Evolutionary conservation across 495 filamentous ascomycete genomes (phyloP).

Genomic region (Mycothermus thermophilus): DNA sequence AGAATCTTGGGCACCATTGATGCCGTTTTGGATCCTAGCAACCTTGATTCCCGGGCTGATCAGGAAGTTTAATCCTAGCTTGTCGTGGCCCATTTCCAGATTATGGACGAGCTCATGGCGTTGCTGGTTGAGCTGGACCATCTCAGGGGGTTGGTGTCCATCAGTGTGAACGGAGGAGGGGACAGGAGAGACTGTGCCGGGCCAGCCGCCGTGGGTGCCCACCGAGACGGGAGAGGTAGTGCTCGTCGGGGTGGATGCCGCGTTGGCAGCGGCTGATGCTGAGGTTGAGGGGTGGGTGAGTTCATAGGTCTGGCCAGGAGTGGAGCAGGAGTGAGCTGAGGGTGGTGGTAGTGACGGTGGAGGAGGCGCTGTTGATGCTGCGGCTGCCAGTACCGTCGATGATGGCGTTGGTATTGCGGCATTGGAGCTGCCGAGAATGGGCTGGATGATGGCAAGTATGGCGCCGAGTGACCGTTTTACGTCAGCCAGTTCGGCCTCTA

Average conservation of each 20-base stretch:
- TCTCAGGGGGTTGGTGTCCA: conserved; percentile 12
- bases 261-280: conserved; percentile 12
- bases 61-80: conserved; percentile 55
- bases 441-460: conserved; percentile 52
- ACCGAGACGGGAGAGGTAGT: conserved; percentile 24
- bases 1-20: conserved; percentile 26
- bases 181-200: conserved; percentile 12
- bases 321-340: neutral
- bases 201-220: conserved; percentile 15
- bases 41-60: conserved; percentile 35
- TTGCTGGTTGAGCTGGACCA: conserved; percentile 32
- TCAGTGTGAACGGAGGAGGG: conserved; percentile 1
- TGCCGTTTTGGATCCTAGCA: conserved; percentile 21
- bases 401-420: too few species aligned
- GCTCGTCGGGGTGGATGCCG: conserved; percentile 23
- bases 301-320: conserved; percentile 5
- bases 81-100: conserved; percentile 44
- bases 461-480: conserved; percentile 47
- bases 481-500: conserved; percentile 57
- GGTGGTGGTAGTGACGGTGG: neutral
- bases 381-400: conserved; percentile 9
- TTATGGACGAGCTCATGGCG: conserved; percentile 41
- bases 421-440: conserved; percentile 28
- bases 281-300: conserved; percentile 5
- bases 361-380: too few species aligned